Base-by-base conservation (phyloP, 257 asterid species). In the Ilex asprella region DNA sequence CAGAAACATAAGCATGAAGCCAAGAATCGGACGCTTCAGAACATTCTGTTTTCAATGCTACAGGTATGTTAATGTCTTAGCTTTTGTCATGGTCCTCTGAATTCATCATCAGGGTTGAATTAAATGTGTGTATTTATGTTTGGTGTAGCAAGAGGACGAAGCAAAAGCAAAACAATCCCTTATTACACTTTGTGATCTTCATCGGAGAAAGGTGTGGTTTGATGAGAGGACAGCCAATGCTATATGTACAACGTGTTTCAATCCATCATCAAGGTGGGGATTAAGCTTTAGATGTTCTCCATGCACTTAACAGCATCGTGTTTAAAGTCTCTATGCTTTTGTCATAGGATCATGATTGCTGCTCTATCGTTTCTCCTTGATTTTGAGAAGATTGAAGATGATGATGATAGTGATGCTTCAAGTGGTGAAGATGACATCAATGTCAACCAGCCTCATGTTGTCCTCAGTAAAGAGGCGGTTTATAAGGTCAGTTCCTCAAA, bases 201-300 rank as follows among this genome's bases (percentile, higher is more conserved):
- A 89, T 75, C 84, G 91, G 39, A 87, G 94, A 75, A 93, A 73
- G 77, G 86, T 89, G 57, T 89, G 99, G 99, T 72, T 71, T 64
- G 96, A 93, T 58, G 99, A 93, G 8, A 83, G 96, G 74, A 84
- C 97, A 39, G 95, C 97, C 52, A 87, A 87, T 81, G 99, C 96
- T 46, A 84, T 93, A 71, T 89, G 97, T 65, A 75, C 61, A 71
- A 92, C 95, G 59, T 92, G 93, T 75, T 92, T 92, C 73, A 97
- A 92, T 68, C 41, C 88, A 2, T 88, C 97, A 3, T 55, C 88
- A 46, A 84, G 88, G 97, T 89, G 57, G 56, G 62, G 12, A 30
- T 65, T 62, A 16, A 60, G 15, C 50, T 44, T 44, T 44, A 44
- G 50, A 44, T 44, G 50, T 12, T 8, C 13, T 8, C 11, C 11